Evolutionary conservation across 2,329 filamentous ascomycete genomes (phyloP).

Genomic region (Pseudogymnoascus sp.): DNA sequence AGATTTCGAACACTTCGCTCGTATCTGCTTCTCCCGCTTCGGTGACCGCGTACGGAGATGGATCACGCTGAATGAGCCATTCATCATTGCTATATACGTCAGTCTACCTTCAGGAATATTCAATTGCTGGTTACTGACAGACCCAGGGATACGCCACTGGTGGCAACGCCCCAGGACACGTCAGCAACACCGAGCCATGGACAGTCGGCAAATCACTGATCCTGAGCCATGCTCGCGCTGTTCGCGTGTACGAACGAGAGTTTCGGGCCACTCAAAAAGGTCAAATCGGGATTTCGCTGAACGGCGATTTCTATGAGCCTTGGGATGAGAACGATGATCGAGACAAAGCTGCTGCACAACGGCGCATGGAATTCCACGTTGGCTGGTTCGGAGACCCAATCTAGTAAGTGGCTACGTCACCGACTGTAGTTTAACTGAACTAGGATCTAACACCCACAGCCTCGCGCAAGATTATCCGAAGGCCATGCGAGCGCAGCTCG

Average conservation of each 20-base stretch:
- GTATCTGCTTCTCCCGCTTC: slow-evolving; percentile 32
- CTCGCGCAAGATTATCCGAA: slow-evolving; percentile 21
- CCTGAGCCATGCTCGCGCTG: slow-evolving; percentile 23
- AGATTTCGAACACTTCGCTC: slow-evolving; percentile 36
- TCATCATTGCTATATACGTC: slow-evolving; percentile 26
- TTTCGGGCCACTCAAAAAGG: slow-evolving; percentile 21
- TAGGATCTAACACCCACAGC: not conserved
- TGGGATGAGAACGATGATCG: slow-evolving; percentile 20
- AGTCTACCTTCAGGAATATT: slow-evolving; percentile 2
- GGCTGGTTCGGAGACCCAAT: slow-evolving; percentile 27
- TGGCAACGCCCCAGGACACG: slow-evolving; percentile 23
- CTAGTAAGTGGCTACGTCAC: slow-evolving; percentile 24
- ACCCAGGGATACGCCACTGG: slow-evolving; percentile 20
- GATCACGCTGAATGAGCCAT: slow-evolving; percentile 38
- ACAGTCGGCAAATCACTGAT: slow-evolving; percentile 24
- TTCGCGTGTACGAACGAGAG: slow-evolving; percentile 20
- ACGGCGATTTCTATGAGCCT: slow-evolving; percentile 25
- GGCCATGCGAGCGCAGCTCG: slow-evolving; percentile 22
- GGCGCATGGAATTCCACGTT: slow-evolving; percentile 25
- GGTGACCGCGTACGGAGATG: slow-evolving; percentile 33
- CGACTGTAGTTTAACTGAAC: not conserved
- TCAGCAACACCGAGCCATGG: slow-evolving; percentile 24
- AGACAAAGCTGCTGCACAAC: slow-evolving; percentile 22
- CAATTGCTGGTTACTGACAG: not conserved
- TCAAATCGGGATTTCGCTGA: slow-evolving; percentile 20